Evolutionary conservation across 306 rosid species (phyloP).

Genomic region (Casuarina glauca): DNA sequence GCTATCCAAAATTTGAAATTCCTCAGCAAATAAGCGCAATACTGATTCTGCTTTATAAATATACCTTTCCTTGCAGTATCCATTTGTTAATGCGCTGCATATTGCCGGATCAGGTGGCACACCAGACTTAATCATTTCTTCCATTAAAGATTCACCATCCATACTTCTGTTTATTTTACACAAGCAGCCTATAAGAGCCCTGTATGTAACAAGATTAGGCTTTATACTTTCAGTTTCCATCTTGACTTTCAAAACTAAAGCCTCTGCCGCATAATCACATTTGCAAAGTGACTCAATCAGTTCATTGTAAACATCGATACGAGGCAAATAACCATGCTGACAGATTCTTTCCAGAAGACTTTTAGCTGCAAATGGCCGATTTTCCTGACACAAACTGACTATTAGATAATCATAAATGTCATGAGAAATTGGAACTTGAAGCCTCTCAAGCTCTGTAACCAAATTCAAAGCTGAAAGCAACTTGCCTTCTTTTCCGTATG

Average conservation of each 20-base stretch:
- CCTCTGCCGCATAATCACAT: constrained; percentile 49
- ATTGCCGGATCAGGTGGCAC: constrained; percentile 51
- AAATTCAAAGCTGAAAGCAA: constrained; percentile 71
- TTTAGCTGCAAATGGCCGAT: constrained; percentile 82
- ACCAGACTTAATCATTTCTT: constrained; percentile 63
- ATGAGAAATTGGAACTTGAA: constrained; percentile 44
- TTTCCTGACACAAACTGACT: constrained; percentile 58
- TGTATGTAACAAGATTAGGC: constrained; percentile 46
- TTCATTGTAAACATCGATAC: constrained; percentile 41
- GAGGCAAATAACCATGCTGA: constrained; percentile 46
- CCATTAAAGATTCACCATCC: constrained; percentile 60
- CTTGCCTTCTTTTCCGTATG: constrained; percentile 64
- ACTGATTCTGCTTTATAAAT: constrained; percentile 61
- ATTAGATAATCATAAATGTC: constrained; percentile 56
- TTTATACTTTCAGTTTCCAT: constrained; percentile 40
- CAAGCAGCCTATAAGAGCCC: constrained; percentile 52
- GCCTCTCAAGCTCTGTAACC: constrained; percentile 64
- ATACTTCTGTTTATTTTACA: constrained; percentile 45
- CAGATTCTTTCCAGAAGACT: constrained; percentile 61
- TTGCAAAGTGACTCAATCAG: constrained; percentile 62
- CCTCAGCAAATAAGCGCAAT: constrained; percentile 55
- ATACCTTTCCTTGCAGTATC: constrained; percentile 60
- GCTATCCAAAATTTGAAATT: constrained; percentile 59
- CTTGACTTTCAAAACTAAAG: constrained; percentile 51
- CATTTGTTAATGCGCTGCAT: constrained; percentile 54